These are phyloP conservation scores for Syncephalastrum monosporum DNA, from an alignment of 371 early-diverging fungal species.

Conservation along the genomic window DNA sequence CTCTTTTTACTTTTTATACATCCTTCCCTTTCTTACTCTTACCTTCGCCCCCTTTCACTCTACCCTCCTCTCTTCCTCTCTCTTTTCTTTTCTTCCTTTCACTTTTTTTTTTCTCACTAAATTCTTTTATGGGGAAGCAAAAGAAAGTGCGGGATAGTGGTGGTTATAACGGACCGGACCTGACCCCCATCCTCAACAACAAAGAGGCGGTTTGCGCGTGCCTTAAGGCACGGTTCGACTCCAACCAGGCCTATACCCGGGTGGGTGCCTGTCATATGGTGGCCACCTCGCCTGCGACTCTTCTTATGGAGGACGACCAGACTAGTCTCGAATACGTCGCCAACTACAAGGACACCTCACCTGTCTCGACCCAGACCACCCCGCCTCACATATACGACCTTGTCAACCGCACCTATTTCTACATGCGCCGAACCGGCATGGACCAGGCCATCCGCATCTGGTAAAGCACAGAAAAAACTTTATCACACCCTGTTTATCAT, in stretches of 20 bases:
- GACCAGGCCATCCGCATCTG: constrained; percentile 40
- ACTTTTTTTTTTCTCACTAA: not conserved
- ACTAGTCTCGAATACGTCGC: constrained; percentile 47
- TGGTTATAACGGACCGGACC: no score
- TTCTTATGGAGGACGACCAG: constrained; percentile 40
- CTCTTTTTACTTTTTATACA: constrained; percentile 3
- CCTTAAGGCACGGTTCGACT: constrained; percentile 48
- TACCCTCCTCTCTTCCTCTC: not conserved
- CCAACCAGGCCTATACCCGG: constrained; percentile 58
- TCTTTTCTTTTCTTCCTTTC: not conserved
- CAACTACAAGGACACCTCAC: constrained; percentile 34
- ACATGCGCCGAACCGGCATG: constrained; percentile 42
- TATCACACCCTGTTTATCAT: no score
- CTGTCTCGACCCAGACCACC: constrained; percentile 16
- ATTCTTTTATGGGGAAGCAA: no score
- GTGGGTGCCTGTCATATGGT: constrained; percentile 62
- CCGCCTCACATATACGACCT: constrained; percentile 43
- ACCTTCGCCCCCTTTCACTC: not conserved
- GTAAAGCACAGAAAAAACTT: constrained; percentile 16
- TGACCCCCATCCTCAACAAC: no score
- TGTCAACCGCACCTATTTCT: constrained; percentile 42
- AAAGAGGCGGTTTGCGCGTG: constrained; percentile 21
- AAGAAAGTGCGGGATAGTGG: no score
- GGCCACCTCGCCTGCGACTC: constrained; percentile 40
- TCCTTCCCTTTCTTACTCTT: not conserved